phyloP scores from a whole-genome alignment of 352 stramenopile genomes.

The Aphanomyces invadans region DNA sequence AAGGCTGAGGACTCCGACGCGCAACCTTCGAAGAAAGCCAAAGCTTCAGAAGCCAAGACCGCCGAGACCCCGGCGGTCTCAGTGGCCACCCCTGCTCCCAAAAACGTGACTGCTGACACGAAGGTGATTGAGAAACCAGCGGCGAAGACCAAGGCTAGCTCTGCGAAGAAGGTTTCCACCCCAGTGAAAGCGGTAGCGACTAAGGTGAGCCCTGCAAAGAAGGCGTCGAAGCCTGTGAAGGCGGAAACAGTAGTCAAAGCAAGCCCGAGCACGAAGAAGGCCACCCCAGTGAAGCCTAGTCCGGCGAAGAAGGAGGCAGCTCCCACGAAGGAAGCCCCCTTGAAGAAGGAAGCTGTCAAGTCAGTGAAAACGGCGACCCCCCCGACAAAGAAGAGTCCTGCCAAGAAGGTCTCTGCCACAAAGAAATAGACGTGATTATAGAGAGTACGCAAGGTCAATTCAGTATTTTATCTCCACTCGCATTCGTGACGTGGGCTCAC shows the following conservation, averaged over 20 bases:
- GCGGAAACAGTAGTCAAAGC: slow-evolving; percentile 27
- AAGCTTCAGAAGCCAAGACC: too few relatives aligned
- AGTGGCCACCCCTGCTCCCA: neutral
- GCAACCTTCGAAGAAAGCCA: slow-evolving; percentile 31
- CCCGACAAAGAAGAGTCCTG: slow-evolving; percentile 16
- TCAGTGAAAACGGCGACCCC: slow-evolving; percentile 21
- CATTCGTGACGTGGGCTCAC: neutral
- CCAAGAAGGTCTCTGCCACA: slow-evolving; percentile 23
- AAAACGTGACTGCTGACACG: neutral
- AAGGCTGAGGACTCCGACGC: slow-evolving; percentile 38
- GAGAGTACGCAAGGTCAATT: neutral
- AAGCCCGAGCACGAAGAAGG: slow-evolving; percentile 28
- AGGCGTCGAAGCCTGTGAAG: too few relatives aligned
- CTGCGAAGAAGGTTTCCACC: neutral
- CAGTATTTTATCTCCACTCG: slow-evolving; percentile 10
- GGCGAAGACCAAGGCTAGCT: slow-evolving; percentile 25
- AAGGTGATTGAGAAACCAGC: neutral
- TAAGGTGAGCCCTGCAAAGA: too few relatives aligned
- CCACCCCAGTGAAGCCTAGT: slow-evolving; percentile 22
- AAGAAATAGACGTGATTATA: neutral
- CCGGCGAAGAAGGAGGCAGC: slow-evolving; percentile 20
- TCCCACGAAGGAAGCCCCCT: slow-evolving; percentile 24
- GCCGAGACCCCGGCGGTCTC: neutral
- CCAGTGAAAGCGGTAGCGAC: slow-evolving; percentile 9
- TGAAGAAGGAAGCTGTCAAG: slow-evolving; percentile 11